Percentiles rank a stretch among this genome's conserved stretches.
Evolutionary conservation across 257 asterid genomes (phyloP).

Genomic region (Rehmannia glutinosa): DNA sequence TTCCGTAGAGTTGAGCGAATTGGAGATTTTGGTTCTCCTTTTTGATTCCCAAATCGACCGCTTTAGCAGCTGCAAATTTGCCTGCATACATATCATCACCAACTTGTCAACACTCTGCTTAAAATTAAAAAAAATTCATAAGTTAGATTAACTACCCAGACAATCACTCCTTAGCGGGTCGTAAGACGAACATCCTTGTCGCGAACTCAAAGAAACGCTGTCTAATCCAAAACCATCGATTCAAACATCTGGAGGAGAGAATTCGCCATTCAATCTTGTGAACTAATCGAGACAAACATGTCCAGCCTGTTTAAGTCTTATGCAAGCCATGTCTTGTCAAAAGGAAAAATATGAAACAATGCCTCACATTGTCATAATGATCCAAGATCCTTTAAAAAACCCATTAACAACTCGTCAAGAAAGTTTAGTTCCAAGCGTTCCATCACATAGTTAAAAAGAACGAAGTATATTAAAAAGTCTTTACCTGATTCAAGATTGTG

Average conservation of each 20-base stretch:
- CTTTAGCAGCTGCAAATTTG: conserved; percentile 58
- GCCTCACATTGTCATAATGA: background rate
- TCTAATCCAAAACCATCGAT: too few species aligned
- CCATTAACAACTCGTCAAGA: background rate
- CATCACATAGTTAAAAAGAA: background rate
- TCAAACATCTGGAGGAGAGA: too few species aligned
- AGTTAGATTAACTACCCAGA: background rate
- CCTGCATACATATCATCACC: conserved; percentile 26
- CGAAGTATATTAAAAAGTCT: background rate
- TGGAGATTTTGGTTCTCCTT: conserved; percentile 41
- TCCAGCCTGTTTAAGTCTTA: background rate
- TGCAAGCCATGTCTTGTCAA: background rate
- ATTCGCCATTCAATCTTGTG: background rate
- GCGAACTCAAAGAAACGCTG: too few species aligned
- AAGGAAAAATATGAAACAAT: background rate
- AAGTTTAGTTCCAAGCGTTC: too few species aligned
- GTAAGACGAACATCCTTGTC: background rate
- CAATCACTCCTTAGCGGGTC: background rate
- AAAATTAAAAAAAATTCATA: background rate
- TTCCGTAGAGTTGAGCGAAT: conserved; percentile 77
- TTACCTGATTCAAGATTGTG: conserved; percentile 81
- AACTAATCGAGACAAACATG: background rate
- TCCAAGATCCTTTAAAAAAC: background rate
- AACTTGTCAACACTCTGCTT: background rate
- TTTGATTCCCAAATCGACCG: conserved; percentile 46